Evolutionary conservation across 1,284 basidiomycete species (phyloP).

Genomic region (Melanopsichium pennsylvanicum): DNA sequence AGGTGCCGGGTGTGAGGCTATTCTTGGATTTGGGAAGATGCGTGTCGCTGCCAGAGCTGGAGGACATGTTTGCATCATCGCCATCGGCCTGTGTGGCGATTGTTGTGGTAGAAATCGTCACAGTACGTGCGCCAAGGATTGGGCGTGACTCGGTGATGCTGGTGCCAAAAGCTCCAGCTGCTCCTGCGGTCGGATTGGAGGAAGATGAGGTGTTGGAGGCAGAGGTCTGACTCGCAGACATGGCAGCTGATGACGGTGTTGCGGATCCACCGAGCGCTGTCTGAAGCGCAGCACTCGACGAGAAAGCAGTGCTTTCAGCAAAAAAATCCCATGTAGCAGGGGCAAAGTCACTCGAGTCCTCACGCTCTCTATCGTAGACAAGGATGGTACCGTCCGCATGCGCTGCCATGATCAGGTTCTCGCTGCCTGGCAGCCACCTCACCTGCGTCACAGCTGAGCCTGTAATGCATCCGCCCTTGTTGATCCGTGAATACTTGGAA

Average conservation of each 20-base stretch:
- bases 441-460: conserved; percentile 82
- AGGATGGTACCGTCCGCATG: conserved; percentile 88
- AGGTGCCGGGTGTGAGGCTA: conserved; percentile 12
- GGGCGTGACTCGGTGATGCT: conserved; percentile 25
- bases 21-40: conserved; percentile 13
- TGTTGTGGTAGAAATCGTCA: conserved; percentile 40
- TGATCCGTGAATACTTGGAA: conserved; percentile 84
- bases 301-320: conserved; percentile 11
- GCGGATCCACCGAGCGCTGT: conserved; percentile 2
- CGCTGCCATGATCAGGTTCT: conserved; percentile 84
- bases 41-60: conserved; percentile 31
- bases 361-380: conserved; percentile 86
- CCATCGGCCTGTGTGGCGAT: conserved; percentile 27
- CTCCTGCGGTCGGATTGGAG: conserved; percentile 5
- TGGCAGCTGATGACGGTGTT: conserved; percentile 28
- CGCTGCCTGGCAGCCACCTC: conserved; percentile 79
- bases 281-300: conserved; percentile 29
- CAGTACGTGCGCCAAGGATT: conserved; percentile 19
- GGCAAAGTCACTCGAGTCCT: conserved; percentile 72
- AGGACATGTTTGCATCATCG: conserved; percentile 22
- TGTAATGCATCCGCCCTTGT: conserved; percentile 86
- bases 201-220: conserved; percentile 21
- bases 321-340: conserved; percentile 31
- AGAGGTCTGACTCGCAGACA: conserved; percentile 33
- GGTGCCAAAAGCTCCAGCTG: conserved; percentile 2